Evolutionary conservation across 1,284 basidiomycete genomes (phyloP), one percentile per base, ranked within the genome.

Genomic region (Cryptococcus sp.): DNA sequence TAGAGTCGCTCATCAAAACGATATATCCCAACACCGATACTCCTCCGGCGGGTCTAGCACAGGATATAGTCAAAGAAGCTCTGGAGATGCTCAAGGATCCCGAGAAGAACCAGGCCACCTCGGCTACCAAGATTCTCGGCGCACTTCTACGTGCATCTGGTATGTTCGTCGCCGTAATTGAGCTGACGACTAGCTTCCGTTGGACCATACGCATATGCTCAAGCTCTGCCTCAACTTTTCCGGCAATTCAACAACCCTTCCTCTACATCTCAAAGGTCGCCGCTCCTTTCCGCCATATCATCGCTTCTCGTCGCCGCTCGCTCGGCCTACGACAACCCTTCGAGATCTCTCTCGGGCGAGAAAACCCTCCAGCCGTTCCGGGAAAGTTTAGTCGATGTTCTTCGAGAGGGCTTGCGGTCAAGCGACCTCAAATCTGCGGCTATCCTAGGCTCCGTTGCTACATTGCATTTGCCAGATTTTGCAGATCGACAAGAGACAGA

Each of bases 81-180:
- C 76, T 91, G 11, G 78, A 80, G 31, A 82, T 86, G 34, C 72
- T 97, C 40, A 80, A 82, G 37, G 87, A 93, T 63, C 90, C 91
- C 0, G 92, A 95, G 70, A 97, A 95, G 74, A 86, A 80, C 65
- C 86, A 89, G 67, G 89, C 91, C 0, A 82, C 83, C 58, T 83
- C 86, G 40, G 88, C 89, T 0, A 84, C 84, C 39, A 88, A 87
- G 65, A 80, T 89, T 19, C 71, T 97, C 16, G 84, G 84, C 51
- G 79, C 83, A 0, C 80, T 92, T 58, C 77, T 90, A 65, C 75
- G 79, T 19, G 84, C 84, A 9, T 86, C 86, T 11, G 78, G 89
- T 91, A 60, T 50, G 84, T 78, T 0, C 12, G 2, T 14, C 3
- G 6, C 5, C 24, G 5, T 39, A 16, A 28, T 18, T 16, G 3